Evolutionary conservation across 345 rosid genomes (phyloP).

Genomic region (Populus alba): DNA sequence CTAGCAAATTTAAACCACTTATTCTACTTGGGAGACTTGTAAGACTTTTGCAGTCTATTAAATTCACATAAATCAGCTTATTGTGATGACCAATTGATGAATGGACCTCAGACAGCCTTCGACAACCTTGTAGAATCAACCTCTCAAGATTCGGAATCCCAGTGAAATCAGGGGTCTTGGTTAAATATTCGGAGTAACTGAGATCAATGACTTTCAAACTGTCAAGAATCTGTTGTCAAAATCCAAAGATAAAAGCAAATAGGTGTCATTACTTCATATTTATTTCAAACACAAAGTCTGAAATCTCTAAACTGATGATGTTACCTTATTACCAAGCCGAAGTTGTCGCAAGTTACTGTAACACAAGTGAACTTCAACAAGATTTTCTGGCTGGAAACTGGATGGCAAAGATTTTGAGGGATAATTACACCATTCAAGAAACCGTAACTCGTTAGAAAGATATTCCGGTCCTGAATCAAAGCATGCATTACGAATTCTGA

Average conservation of each 20-base stretch:
- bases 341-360: not conserved
- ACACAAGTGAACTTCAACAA: slow-evolving; percentile 6
- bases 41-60: not conserved
- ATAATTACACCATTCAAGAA: slow-evolving; percentile 4
- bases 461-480: not conserved
- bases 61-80: not conserved
- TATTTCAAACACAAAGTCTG: not conserved
- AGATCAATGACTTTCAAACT: not conserved
- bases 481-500: not conserved
- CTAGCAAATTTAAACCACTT: not conserved
- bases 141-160: slow-evolving; percentile 2
- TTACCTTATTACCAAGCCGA: slow-evolving; percentile 6
- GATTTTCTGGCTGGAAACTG: not conserved
- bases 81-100: not conserved
- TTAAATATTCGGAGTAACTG: not conserved
- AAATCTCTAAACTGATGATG: not conserved
- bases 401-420: slow-evolving; percentile 7
- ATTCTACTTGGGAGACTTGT: not conserved
- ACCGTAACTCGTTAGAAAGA: slow-evolving; percentile 6
- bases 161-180: not conserved
- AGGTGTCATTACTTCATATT: not conserved
- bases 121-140: not conserved
- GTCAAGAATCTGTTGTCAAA: not conserved
- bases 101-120: not conserved
- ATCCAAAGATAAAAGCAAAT: not conserved